Percentiles rank a stretch among this genome's conserved stretches.
These are phyloP conservation scores for Vitis riparia DNA, from an alignment of 164 flowering plant species.

Conservation along the genomic window DNA sequence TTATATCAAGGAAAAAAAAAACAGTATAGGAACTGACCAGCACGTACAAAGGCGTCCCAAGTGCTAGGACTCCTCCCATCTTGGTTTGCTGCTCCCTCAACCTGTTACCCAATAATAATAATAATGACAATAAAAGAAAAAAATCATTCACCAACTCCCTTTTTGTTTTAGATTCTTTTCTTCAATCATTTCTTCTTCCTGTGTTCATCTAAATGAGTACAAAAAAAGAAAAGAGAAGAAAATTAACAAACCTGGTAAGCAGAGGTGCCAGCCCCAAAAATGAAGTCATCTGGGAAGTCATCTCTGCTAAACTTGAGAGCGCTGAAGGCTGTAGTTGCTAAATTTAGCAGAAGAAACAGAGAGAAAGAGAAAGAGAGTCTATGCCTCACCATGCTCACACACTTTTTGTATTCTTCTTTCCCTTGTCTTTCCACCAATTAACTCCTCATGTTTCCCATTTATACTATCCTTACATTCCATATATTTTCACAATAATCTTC, in stretches of 20 bases:
- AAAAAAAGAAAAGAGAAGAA: not conserved
- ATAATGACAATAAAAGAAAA: not conserved
- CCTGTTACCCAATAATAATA: slow-evolving; percentile 6
- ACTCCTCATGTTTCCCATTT: no score
- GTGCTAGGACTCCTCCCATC: slow-evolving; percentile 40
- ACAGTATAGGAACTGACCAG: slow-evolving; percentile 10
- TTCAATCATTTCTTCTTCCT: no score
- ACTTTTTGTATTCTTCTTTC: no score
- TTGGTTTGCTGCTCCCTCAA: slow-evolving; percentile 32
- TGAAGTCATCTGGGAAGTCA: slow-evolving; percentile 28
- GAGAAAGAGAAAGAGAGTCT: not conserved
- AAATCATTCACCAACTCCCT: not conserved
- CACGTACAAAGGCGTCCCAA: slow-evolving; percentile 26
- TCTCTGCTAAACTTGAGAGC: slow-evolving; percentile 9
- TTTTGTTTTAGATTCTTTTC: no score
- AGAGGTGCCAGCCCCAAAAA: slow-evolving; percentile 32
- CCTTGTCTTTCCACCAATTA: no score
- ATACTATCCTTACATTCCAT: no score
- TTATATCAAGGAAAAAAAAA: not conserved
- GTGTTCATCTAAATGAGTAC: no score
- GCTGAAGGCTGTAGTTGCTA: slow-evolving; percentile 3
- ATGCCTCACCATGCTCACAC: no score
- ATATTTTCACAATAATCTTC: no score
- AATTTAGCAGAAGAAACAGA: slow-evolving; percentile 2
- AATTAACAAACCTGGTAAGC: slow-evolving; percentile 24